These are phyloP conservation scores for Gossypium davidsonii DNA, from an alignment of 441 rosid species.

Conservation along the genomic window DNA sequence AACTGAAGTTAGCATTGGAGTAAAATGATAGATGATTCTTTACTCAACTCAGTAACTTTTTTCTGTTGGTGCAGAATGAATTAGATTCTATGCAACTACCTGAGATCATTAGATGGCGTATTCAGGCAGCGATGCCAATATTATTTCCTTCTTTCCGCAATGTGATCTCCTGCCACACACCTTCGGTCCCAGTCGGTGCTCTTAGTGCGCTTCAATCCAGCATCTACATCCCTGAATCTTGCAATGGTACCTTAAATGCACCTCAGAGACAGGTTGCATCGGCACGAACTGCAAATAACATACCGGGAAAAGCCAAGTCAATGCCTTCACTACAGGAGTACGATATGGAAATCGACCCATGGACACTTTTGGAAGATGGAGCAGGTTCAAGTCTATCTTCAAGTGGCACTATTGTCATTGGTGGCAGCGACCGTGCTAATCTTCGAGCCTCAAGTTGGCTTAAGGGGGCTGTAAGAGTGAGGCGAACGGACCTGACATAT, in stretches of 20 bases:
- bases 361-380: constrained; percentile 95
- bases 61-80: constrained; percentile 63
- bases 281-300: constrained; percentile 37
- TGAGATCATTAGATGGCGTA: constrained; percentile 78
- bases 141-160: constrained; percentile 57
- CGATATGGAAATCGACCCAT: constrained; percentile 79
- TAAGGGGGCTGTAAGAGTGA: constrained; percentile 84
- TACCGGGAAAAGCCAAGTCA: constrained; percentile 48
- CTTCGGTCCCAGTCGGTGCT: constrained; percentile 54
- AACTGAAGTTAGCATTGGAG: constrained; percentile 2
- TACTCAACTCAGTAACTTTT: neutral
- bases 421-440: constrained; percentile 63
- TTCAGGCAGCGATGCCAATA: constrained; percentile 92
- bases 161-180: constrained; percentile 68
- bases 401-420: constrained; percentile 37
- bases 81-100: constrained; percentile 89
- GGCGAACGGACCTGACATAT: constrained; percentile 82
- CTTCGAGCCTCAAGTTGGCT: constrained; percentile 88
- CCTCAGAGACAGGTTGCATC: constrained; percentile 37
- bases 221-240: constrained; percentile 30
- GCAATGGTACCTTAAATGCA: constrained; percentile 29
- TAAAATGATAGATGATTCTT: neutral
- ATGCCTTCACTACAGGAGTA: constrained; percentile 43
- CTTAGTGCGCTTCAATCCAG: constrained; percentile 61
- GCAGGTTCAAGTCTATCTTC: constrained; percentile 68